Base-by-base conservation (phyloP, 2,329 filamentous ascomycete genomes). In the Colletotrichum musicola region DNA sequence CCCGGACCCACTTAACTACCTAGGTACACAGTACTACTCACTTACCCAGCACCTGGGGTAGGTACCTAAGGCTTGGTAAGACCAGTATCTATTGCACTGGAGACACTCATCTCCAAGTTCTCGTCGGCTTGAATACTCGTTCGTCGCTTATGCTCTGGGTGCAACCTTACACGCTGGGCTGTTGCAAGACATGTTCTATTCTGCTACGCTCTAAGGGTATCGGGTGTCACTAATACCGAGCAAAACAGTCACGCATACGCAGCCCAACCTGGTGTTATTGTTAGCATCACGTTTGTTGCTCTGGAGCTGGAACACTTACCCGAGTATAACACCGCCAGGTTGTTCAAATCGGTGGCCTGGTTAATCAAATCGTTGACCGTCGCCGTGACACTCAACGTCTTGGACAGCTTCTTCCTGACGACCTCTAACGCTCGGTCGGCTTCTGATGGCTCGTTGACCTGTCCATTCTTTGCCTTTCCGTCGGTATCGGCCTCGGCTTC, bases 311-410 rank as follows among this genome's bases (percentile, higher is more conserved):
- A 42, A 4, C 5, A n/a, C 40, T 42, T 42, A 51, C 84, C 83
- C 75, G 91, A 92, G 82, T 95, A 99, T 74, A 99, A 81, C 49
- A 98, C 90, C 2, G 96, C 95, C 75, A 99, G 79, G 77, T 99
- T 98, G 73, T 89, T 88, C 82, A 97, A 95, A 79, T 99, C 96
- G 1, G 92, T 95, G 7, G 96, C 95, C 81, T 97, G 93, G 77
- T 98, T 96, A 72, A 99, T 99, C 71, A 99, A 81, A 77, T 99
- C 96, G 76, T 98, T 98, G 62, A 99, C 96, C 14, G 94, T 98
- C 3, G 96, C 97, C 63, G 92, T 93, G 18, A 97, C 95, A 78
- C 95, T 99, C 77, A 99, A 80, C 2, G 93, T 95, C 85, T 97
- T 97, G 71, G 92, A 93, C 73, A 99, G 81, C 83, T 99, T 99